Conservation (phyloP, 2,329 filamentous ascomycete genomes). For the Claviceps purpurea region DNA sequence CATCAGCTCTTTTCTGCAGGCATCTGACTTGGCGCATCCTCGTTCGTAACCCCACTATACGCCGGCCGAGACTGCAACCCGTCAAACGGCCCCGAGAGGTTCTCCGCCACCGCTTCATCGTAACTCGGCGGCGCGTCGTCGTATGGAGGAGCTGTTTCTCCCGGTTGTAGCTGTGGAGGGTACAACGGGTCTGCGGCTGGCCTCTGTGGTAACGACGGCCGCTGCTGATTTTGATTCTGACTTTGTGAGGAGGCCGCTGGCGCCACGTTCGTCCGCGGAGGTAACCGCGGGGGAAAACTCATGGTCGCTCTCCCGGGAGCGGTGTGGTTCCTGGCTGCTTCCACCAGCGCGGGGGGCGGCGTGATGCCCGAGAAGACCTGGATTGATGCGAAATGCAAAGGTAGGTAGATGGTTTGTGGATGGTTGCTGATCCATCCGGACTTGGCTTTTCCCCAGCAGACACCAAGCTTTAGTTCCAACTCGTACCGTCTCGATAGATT, state of each 20-base stretch:
- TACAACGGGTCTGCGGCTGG: constrained; percentile 37
- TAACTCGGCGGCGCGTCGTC: constrained; percentile 90
- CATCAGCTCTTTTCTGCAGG: constrained; percentile 26
- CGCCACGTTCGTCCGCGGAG: constrained; percentile 19
- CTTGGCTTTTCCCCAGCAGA: constrained; percentile 55
- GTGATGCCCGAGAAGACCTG: constrained; percentile 79
- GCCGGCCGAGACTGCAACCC: constrained; percentile 46
- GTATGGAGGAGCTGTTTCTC: constrained; percentile 31
- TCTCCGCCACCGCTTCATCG: constrained; percentile 78
- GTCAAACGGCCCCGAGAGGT: constrained; percentile 55
- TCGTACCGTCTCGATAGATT: constrained; percentile 76
- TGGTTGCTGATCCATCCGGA: constrained; percentile 14
- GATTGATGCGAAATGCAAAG: constrained; percentile 59
- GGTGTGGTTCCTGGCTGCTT: constrained; percentile 30
- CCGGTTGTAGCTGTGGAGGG: constrained; percentile 38
- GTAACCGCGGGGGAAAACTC: constrained; percentile 21
- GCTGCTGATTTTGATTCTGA: constrained; percentile 4
- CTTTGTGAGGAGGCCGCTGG: constrained; percentile 11
- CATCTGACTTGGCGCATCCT: constrained; percentile 42
- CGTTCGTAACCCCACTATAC: constrained; percentile 51
- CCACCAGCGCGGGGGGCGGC: constrained; percentile 63
- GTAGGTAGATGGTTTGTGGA: constrained; percentile 58
- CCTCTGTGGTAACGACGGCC: constrained; percentile 13
- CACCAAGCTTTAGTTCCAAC: constrained; percentile 65
- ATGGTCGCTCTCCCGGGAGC: constrained; percentile 27